phyloP scores from a whole-genome alignment of 2,329 filamentous ascomycete species.

The Trichoderma semiorbis region DNA sequence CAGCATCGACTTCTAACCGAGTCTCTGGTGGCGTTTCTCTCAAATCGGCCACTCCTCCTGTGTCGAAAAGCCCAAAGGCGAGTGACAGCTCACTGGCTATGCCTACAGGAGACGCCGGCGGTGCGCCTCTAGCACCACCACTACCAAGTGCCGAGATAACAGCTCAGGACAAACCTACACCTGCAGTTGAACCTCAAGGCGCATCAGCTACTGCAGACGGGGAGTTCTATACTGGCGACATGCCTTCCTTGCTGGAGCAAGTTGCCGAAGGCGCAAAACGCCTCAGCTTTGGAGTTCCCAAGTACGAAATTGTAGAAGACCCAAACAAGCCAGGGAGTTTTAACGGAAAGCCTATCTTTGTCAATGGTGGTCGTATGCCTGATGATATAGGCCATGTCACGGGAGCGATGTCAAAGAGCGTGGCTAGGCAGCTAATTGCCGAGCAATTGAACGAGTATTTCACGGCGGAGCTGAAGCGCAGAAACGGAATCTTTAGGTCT shows the following conservation, averaged over 20 bases:
- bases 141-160: neutral
- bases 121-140: neutral
- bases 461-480: slow-evolving; percentile 23
- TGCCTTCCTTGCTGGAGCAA: slow-evolving; percentile 23
- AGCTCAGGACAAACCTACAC: neutral
- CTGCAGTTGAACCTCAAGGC: neutral
- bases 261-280: slow-evolving; percentile 33
- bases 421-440: slow-evolving; percentile 39
- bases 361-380: slow-evolving; percentile 30
- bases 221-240: slow-evolving; percentile 1
- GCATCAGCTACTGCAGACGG: neutral
- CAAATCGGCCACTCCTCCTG: neutral
- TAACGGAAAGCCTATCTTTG: slow-evolving; percentile 36
- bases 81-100: neutral
- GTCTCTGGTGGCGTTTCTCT: neutral
- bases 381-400: slow-evolving; percentile 32
- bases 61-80: neutral
- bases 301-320: slow-evolving; percentile 32
- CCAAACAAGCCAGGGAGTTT: slow-evolving; percentile 30
- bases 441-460: slow-evolving; percentile 39
- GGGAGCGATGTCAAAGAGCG: slow-evolving; percentile 33
- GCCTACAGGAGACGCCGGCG: neutral
- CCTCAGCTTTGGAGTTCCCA: slow-evolving; percentile 34
- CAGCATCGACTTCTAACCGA: neutral
- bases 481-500: neutral